Conservation (phyloP, 805 yeast species). For the Saccharomycopsis sp. region DNA sequence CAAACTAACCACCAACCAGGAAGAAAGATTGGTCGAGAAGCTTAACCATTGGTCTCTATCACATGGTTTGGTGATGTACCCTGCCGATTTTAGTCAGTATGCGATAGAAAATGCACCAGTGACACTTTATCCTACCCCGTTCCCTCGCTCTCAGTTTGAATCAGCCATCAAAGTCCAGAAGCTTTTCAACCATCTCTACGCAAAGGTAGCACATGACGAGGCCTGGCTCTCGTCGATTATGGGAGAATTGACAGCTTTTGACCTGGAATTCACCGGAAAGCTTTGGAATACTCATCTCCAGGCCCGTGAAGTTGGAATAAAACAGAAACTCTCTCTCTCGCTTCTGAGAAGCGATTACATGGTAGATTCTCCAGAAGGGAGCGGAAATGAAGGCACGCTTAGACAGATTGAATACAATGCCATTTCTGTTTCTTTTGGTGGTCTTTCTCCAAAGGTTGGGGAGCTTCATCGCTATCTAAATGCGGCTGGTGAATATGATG, state of each 20-base stretch:
- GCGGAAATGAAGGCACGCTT: slow-evolving; percentile 36
- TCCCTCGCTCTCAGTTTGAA: slow-evolving; percentile 60
- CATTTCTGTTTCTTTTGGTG: slow-evolving; percentile 92
- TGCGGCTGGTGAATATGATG: slow-evolving; percentile 46
- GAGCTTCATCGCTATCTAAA: slow-evolving; percentile 65
- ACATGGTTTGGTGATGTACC: slow-evolving; percentile 80
- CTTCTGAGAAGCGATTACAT: slow-evolving; percentile 88
- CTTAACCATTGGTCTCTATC: slow-evolving; percentile 70
- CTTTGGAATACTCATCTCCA: slow-evolving; percentile 53
- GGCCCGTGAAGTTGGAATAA: slow-evolving; percentile 42
- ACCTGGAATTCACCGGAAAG: slow-evolving; percentile 75
- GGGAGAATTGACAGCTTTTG: slow-evolving; percentile 48
- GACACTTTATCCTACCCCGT: slow-evolving; percentile 86
- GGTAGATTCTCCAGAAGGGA: slow-evolving; percentile 40
- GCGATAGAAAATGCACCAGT: slow-evolving; percentile 69
- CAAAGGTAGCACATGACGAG: slow-evolving; percentile 44
- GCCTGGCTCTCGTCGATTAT: slow-evolving; percentile 60
- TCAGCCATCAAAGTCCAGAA: slow-evolving; percentile 62
- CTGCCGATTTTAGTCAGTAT: slow-evolving; percentile 43
- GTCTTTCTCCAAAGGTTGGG: slow-evolving; percentile 74
- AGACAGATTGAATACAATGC: slow-evolving; percentile 97
- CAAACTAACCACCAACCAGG: slow-evolving; percentile 23
- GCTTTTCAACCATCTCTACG: slow-evolving; percentile 67
- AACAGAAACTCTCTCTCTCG: slow-evolving; percentile 70
- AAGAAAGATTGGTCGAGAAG: slow-evolving; percentile 34